phyloP scores from a whole-genome alignment of 148 eudicot genomes.

The Dysphania ambrosioides region DNA sequence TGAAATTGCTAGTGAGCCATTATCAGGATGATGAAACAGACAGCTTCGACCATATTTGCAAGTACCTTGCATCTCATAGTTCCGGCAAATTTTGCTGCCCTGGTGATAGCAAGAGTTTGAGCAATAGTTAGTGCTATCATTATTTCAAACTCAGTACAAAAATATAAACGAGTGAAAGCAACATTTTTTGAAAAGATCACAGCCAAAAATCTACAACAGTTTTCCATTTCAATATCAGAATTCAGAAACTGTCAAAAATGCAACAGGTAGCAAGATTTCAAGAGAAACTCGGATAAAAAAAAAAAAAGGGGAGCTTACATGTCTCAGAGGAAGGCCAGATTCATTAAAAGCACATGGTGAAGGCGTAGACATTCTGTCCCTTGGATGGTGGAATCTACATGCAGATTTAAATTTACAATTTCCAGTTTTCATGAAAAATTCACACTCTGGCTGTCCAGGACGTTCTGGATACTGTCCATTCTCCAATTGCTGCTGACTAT shows the following conservation, averaged over 20 bases:
- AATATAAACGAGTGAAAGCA: not conserved
- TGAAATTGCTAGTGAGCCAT: constrained; percentile 18
- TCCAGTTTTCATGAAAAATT: constrained; percentile 55
- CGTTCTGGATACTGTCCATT: constrained; percentile 59
- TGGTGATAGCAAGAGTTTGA: constrained; percentile 21
- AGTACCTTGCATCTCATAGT: constrained; percentile 50
- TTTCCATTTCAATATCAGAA: not conserved
- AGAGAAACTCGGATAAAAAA: not conserved
- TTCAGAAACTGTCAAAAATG: not conserved
- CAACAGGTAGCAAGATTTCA: not conserved
- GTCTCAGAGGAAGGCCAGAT: constrained; percentile 55
- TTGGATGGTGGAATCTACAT: constrained; percentile 58
- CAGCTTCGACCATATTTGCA: constrained; percentile 57
- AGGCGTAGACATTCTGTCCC: constrained; percentile 26
- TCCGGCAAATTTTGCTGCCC: constrained; percentile 52
- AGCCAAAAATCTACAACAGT: not conserved
- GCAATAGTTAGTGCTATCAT: not conserved
- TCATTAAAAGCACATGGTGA: constrained; percentile 27
- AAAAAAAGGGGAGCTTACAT: constrained; percentile 31
- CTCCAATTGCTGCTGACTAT: constrained; percentile 29
- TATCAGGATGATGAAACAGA: constrained; percentile 50
- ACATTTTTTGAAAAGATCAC: not conserved
- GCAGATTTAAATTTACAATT: constrained; percentile 49
- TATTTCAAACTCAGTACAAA: not conserved
- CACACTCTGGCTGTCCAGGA: constrained; percentile 53